Percentiles rank a stretch among this genome's conserved stretches.
Conservation (phyloP, 2,329 filamentous ascomycete genomes). For the Pseudocercospora eumusae region DNA sequence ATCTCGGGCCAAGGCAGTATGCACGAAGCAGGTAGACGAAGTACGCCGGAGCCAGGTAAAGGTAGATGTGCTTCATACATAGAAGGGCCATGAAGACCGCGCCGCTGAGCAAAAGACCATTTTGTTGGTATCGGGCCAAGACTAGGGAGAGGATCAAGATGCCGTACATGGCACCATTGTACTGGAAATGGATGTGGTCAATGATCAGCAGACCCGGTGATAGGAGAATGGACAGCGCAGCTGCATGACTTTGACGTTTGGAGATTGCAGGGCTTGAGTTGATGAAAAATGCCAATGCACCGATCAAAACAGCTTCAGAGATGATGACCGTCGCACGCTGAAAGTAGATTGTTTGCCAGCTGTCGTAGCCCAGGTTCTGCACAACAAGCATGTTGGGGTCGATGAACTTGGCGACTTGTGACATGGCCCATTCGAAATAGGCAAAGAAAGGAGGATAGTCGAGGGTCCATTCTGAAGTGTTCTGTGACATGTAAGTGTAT, state of each 20-base stretch:
- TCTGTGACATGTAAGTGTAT: constrained; percentile 46
- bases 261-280: constrained; percentile 65
- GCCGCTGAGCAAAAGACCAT: constrained; percentile 75
- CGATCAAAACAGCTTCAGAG: constrained; percentile 81
- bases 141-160: constrained; percentile 84
- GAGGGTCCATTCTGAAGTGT: constrained; percentile 98
- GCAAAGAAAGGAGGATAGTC: constrained; percentile 99
- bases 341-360: constrained; percentile 92
- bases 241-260: constrained; percentile 79
- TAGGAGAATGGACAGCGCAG: constrained; percentile 83
- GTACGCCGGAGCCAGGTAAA: constrained; percentile 93
- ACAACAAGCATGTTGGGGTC: constrained; percentile 82
- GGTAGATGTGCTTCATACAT: constrained; percentile 97
- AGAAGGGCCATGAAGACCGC: constrained; percentile 80
- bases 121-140: constrained; percentile 68
- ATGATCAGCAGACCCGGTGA: constrained; percentile 95
- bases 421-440: constrained; percentile 91
- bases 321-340: constrained; percentile 85
- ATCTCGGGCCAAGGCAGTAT: constrained; percentile 81
- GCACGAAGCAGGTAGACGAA: constrained; percentile 88
- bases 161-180: constrained; percentile 96
- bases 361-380: constrained; percentile 79
- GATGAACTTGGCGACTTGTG: constrained; percentile 72
- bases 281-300: constrained; percentile 77
- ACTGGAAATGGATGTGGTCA: constrained; percentile 98